Evolutionary conservation across 495 filamentous ascomycete genomes (phyloP).

Genomic region (Neurospora intermedia): DNA sequence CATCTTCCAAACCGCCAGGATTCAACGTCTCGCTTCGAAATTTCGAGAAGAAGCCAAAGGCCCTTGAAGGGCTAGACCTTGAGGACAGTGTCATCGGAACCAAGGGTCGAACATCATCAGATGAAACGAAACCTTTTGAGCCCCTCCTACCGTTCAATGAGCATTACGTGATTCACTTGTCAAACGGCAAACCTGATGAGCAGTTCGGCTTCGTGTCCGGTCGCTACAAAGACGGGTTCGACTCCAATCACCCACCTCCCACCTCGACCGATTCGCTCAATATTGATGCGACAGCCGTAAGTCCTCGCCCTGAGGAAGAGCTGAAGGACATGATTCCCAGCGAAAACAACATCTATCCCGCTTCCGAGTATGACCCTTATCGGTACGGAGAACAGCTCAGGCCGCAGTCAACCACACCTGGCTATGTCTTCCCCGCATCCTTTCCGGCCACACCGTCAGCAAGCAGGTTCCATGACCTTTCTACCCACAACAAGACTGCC

Average conservation of each 20-base stretch:
- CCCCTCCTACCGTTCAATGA: slow-evolving; percentile 31
- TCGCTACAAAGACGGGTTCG: background rate
- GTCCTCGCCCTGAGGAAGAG: background rate
- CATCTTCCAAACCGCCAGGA: background rate
- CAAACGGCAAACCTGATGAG: slow-evolving; percentile 14
- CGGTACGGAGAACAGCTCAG: background rate
- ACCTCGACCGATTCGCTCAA: background rate
- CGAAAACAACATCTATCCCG: background rate
- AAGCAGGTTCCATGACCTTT: slow-evolving; percentile 25
- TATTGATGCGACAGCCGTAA: background rate
- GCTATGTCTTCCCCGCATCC: background rate
- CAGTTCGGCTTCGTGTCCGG: slow-evolving; percentile 21
- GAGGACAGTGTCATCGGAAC: background rate
- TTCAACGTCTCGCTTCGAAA: background rate
- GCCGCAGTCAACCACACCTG: background rate
- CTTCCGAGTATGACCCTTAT: background rate
- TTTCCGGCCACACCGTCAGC: slow-evolving; percentile 11
- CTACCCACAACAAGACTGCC: slow-evolving; percentile 24
- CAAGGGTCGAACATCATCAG: background rate
- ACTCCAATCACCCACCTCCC: background rate
- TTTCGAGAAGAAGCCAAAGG: background rate
- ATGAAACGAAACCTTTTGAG: slow-evolving; percentile 10
- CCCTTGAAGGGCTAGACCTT: background rate
- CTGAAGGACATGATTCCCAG: background rate
- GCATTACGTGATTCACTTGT: slow-evolving; percentile 32